Evolutionary conservation across 768 basidiomycete genomes (phyloP).

Genomic region (Tubosaeta brunneosetosa): DNA sequence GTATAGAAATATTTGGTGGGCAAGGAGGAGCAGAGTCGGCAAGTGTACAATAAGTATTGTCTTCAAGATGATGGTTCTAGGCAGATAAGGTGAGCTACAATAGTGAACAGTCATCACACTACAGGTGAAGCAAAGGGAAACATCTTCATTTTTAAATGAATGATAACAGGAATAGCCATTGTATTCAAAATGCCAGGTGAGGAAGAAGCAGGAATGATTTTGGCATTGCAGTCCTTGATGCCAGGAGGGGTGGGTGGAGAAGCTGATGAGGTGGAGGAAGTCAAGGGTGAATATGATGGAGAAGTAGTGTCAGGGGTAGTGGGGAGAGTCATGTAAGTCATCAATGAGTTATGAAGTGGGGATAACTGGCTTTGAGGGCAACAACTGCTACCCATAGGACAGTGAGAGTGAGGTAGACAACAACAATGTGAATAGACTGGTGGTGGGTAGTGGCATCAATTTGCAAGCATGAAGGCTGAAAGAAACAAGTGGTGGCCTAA

Average conservation of each 20-base stretch:
- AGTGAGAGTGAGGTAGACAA: conserved; percentile 26
- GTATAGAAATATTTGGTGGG: conserved; percentile 31
- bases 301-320: conserved; percentile 53
- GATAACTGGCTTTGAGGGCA: conserved; percentile 28
- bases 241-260: conserved; percentile 58
- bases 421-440: conserved; percentile 32
- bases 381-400: conserved; percentile 27
- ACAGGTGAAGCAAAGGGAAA: conserved; percentile 61
- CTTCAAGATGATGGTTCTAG: conserved; percentile 30
- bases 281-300: conserved; percentile 44
- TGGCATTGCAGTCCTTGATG: conserved; percentile 46
- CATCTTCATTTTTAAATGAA: conserved; percentile 51
- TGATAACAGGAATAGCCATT: conserved; percentile 17
- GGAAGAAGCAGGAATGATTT: conserved; percentile 40
- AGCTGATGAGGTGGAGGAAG: conserved; percentile 58
- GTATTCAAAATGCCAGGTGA: conserved; percentile 29
- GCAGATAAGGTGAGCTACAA: conserved; percentile 21
- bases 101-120: conserved; percentile 45
- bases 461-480: conserved; percentile 73
- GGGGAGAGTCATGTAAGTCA: conserved; percentile 27
- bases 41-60: conserved; percentile 22
- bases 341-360: conserved; percentile 11
- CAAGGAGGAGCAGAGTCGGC: conserved; percentile 8
- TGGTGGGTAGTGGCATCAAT: conserved; percentile 38
- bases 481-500: conserved; percentile 70